Conservation (phyloP, 768 basidiomycete genomes). For the Gymnopilus dilepis region DNA sequence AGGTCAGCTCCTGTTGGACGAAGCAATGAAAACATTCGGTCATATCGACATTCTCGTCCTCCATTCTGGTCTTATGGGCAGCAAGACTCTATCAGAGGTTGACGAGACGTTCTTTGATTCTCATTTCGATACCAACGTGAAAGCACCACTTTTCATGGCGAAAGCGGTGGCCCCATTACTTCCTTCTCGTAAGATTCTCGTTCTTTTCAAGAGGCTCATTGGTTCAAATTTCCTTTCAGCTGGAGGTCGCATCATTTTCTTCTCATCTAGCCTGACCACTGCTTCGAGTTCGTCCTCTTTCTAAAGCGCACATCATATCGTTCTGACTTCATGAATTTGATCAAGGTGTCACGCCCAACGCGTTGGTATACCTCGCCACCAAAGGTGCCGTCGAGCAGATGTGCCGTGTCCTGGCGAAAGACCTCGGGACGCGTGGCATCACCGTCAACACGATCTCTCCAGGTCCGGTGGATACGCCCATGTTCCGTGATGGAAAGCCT, state of each 20-base stretch:
- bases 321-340: background rate
- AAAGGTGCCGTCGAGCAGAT: constrained; percentile 68
- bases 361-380: constrained; percentile 56
- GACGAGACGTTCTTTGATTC: constrained; percentile 58
- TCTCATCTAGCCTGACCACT: constrained; percentile 55
- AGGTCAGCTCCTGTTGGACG: constrained; percentile 50
- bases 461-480: constrained; percentile 58
- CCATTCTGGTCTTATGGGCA: constrained; percentile 64
- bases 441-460: constrained; percentile 64
- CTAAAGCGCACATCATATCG: background rate
- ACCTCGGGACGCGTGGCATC: constrained; percentile 56
- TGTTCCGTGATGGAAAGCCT: constrained; percentile 61
- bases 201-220: background rate
- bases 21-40: constrained; percentile 54
- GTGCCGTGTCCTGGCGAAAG: constrained; percentile 60
- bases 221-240: constrained; percentile 31
- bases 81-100: constrained; percentile 50
- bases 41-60: constrained; percentile 62
- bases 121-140: constrained; percentile 61
- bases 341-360: constrained; percentile 48
- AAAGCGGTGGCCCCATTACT: constrained; percentile 51
- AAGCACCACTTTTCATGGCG: constrained; percentile 60
- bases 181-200: constrained; percentile 42
- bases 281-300: constrained; percentile 38
- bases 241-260: constrained; percentile 62